Evolutionary conservation across 2,329 filamentous ascomycete species (phyloP).

Genomic region (Scedosporium aurantiacum): DNA sequence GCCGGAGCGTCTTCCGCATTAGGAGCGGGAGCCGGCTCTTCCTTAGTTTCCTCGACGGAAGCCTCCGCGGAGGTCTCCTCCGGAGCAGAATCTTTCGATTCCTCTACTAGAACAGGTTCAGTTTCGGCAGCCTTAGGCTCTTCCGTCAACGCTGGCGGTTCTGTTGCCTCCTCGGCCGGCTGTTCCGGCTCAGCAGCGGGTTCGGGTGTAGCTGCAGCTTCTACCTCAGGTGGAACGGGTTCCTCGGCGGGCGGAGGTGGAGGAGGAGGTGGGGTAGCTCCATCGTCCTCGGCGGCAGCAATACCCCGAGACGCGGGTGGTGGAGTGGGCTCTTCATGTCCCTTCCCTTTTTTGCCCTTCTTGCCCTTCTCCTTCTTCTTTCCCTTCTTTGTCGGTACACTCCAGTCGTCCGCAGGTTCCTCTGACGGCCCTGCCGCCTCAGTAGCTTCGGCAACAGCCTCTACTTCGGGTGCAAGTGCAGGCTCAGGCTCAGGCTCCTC

Average conservation of each 20-base stretch:
- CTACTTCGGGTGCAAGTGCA: constrained; percentile 5
- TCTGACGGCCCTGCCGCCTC: background rate
- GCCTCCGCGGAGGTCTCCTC: background rate
- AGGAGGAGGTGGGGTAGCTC: background rate
- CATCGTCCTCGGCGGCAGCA: background rate
- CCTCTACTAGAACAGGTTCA: background rate
- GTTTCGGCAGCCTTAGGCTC: background rate
- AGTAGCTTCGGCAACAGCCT: constrained; percentile 5
- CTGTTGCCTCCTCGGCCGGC: constrained; percentile 3
- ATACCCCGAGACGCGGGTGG: background rate
- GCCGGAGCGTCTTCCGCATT: background rate
- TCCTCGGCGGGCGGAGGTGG: constrained; percentile 1
- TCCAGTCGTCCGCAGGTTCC: background rate
- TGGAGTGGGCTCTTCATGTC: background rate
- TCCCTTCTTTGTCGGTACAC: constrained; percentile 1
- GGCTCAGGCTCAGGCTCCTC: constrained; percentile 3
- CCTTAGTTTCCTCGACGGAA: background rate
- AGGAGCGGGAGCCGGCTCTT: background rate
- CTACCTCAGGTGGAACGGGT: background rate
- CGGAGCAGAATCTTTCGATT: background rate
- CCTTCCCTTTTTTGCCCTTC: constrained; percentile 2
- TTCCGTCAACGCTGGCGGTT: background rate
- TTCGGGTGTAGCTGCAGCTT: constrained; percentile 1
- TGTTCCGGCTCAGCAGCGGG: background rate
- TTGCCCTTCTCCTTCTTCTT: constrained; percentile 4